phyloP scores from a whole-genome alignment of 164 flowering plant genomes.

The Sedum album region DNA sequence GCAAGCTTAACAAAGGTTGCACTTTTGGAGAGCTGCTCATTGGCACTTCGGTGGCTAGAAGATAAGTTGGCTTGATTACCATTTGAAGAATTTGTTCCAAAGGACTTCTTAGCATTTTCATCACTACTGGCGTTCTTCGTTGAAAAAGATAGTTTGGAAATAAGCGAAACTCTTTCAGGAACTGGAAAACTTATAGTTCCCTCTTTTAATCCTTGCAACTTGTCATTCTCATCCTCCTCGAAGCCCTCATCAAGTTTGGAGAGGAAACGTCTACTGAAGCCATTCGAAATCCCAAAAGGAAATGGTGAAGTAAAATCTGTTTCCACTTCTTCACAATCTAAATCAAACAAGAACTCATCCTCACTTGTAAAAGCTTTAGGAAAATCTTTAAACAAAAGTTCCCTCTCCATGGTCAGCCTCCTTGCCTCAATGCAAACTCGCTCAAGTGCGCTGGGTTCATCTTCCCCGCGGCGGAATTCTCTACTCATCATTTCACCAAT shows the following conservation, averaged over 20 bases:
- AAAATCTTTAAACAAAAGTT: conserved; percentile 22
- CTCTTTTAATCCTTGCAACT: conserved; percentile 25
- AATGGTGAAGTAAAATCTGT: not conserved
- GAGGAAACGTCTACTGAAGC: conserved; percentile 27
- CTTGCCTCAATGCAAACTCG: conserved; percentile 54
- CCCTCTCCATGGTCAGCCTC: conserved; percentile 42
- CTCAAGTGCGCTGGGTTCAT: conserved; percentile 75
- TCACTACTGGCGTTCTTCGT: conserved; percentile 42
- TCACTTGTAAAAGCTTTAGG: conserved; percentile 8
- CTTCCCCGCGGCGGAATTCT: conserved; percentile 52
- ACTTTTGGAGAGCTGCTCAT: conserved; percentile 58
- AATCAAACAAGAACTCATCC: not conserved
- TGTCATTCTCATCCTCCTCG: conserved; percentile 52
- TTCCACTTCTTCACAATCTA: not conserved
- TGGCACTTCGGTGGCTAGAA: conserved; percentile 58
- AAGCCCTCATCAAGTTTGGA: conserved; percentile 43
- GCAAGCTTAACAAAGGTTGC: conserved; percentile 47
- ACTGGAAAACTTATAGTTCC: conserved; percentile 3
- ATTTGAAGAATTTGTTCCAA: conserved; percentile 31
- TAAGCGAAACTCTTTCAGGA: conserved; percentile 14
- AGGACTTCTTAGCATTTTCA: conserved; percentile 36
- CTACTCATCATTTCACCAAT: not conserved
- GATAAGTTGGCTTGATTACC: conserved; percentile 25
- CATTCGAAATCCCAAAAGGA: conserved; percentile 23
- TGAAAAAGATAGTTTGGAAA: conserved; percentile 62